These are phyloP conservation scores for Moesziomyces parantarcticus DNA, from an alignment of 1,284 basidiomycete species.

Conservation along the genomic window DNA sequence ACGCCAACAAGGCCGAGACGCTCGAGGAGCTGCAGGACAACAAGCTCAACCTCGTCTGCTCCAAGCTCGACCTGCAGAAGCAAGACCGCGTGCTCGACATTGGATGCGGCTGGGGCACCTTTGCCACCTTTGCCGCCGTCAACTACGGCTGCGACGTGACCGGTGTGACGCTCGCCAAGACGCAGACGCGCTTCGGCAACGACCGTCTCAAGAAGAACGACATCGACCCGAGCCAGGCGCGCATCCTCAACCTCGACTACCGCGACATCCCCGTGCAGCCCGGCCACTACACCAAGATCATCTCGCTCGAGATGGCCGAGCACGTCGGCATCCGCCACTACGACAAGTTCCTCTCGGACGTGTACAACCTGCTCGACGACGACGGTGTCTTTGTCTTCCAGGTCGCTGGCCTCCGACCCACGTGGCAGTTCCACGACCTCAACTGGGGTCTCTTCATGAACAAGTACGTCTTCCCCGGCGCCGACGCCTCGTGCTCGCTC, in stretches of 20 bases:
- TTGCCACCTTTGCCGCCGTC: constrained; percentile 92
- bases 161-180: constrained; percentile 89
- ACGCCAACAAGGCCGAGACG: constrained; percentile 81
- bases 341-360: constrained; percentile 84
- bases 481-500: constrained; percentile 83
- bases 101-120: constrained; percentile 98
- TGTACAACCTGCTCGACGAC: constrained; percentile 93
- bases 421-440: constrained; percentile 97
- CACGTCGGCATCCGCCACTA: constrained; percentile 92
- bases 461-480: constrained; percentile 86
- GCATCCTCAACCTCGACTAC: constrained; percentile 94
- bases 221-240: constrained; percentile 78
- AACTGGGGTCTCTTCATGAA: constrained; percentile 78
- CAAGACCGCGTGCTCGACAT: constrained; percentile 87
- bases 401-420: constrained; percentile 90
- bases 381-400: constrained; percentile 95
- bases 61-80: constrained; percentile 88
- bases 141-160: constrained; percentile 96
- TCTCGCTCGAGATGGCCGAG: constrained; percentile 97
- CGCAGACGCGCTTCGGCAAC: constrained; percentile 93
- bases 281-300: constrained; percentile 90
- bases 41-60: constrained; percentile 93
- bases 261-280: constrained; percentile 86
- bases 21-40: constrained; percentile 98
- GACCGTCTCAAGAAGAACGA: constrained; percentile 86